These are phyloP conservation scores for Talaromyces thailandensis DNA, from an alignment of 495 filamentous ascomycete species.

Conservation along the genomic window DNA sequence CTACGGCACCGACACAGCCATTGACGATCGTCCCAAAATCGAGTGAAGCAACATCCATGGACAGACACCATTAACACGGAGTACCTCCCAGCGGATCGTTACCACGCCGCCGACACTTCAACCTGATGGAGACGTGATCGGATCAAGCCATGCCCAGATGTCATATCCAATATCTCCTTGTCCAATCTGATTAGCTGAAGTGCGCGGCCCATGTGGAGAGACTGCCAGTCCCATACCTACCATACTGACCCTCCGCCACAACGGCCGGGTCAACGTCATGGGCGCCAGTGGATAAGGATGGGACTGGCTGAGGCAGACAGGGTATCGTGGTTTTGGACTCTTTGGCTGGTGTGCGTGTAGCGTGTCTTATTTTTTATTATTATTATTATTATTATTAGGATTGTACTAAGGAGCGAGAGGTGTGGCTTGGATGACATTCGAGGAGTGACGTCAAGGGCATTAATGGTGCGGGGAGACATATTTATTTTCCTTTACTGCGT, in stretches of 20 bases:
- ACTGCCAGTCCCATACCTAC: background rate
- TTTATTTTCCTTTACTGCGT: background rate
- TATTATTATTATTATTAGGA: too few relatives aligned
- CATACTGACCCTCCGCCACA: background rate
- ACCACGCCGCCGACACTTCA: background rate
- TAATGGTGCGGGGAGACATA: background rate
- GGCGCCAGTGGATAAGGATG: background rate
- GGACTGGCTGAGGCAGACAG: background rate
- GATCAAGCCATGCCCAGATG: background rate
- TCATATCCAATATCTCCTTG: background rate
- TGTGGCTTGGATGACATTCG: background rate
- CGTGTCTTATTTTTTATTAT: too few relatives aligned
- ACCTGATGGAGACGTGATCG: background rate
- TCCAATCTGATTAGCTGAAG: background rate
- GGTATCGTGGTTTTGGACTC: background rate
- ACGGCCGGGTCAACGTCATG: background rate
- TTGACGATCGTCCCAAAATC: background rate
- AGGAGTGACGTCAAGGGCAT: background rate
- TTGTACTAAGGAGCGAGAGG: background rate
- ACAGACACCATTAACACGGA: background rate
- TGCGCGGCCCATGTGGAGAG: background rate
- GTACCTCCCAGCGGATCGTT: background rate
- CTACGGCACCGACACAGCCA: background rate
- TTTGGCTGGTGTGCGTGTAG: too few relatives aligned
- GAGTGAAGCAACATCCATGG: background rate